phyloP scores from a whole-genome alignment of 192 early-diverging fungal genomes.

The Coemansia sp. region DNA sequence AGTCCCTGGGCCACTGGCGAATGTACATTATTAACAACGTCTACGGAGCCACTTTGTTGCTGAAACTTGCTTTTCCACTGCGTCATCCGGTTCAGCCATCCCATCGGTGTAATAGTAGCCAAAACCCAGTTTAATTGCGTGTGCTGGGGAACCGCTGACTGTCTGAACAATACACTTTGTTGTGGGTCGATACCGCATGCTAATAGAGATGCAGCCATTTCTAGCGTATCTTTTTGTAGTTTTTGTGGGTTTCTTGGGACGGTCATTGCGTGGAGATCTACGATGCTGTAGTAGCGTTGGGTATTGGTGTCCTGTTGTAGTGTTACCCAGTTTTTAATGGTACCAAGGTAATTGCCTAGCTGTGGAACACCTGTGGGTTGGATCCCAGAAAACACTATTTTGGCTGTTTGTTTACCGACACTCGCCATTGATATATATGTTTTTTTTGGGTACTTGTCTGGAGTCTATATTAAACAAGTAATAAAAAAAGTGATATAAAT shows the following conservation, averaged over 20 bases:
- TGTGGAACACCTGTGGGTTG: constrained; percentile 94
- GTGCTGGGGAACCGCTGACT: constrained; percentile 77
- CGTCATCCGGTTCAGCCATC: constrained; percentile 91
- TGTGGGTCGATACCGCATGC: constrained; percentile 83
- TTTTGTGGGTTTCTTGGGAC: constrained; percentile 64
- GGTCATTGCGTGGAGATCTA: constrained; percentile 91
- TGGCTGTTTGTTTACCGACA: constrained; percentile 2
- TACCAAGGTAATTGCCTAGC: constrained; percentile 93
- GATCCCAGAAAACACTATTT: constrained; percentile 76
- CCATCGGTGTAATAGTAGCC: constrained; percentile 82
- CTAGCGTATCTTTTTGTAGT: constrained; percentile 63
- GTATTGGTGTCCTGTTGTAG: constrained; percentile 59
- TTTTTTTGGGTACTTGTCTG: no score
- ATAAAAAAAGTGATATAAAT: background rate
- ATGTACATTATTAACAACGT: constrained; percentile 11
- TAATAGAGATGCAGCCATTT: constrained; percentile 76
- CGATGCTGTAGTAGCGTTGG: constrained; percentile 72
- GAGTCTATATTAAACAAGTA: background rate
- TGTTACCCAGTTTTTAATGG: constrained; percentile 79
- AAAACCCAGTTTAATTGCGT: constrained; percentile 84
- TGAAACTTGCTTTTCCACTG: constrained; percentile 82
- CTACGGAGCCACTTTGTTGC: constrained; percentile 29
- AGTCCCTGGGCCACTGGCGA: constrained; percentile 28
- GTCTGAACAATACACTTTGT: constrained; percentile 76
- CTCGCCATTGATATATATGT: background rate